A percentile compares a stretch with the other conserved stretches of the same genome.
These are phyloP conservation scores for Ramaria sp. DNA, from an alignment of 768 basidiomycete genomes.

Conservation along the genomic window DNA sequence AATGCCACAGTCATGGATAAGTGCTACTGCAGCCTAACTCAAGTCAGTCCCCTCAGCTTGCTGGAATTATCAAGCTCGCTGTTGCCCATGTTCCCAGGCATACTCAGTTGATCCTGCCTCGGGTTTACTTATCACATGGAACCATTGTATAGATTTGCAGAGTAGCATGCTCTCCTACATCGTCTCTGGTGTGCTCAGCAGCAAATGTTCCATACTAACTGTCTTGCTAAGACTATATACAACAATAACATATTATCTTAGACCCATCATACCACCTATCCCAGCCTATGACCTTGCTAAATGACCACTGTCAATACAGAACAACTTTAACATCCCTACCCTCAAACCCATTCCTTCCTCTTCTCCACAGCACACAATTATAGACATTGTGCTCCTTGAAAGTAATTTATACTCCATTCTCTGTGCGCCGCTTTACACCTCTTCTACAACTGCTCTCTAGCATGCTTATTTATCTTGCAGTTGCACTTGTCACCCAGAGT, in stretches of 20 bases:
- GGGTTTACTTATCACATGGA: background rate
- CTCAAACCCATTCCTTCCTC: background rate
- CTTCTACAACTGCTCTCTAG: constrained; percentile 47
- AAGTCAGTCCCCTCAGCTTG: too few species aligned
- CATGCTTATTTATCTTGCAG: constrained; percentile 71
- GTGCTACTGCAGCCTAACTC: too few species aligned
- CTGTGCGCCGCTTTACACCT: constrained; percentile 39
- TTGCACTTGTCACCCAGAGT: constrained; percentile 81
- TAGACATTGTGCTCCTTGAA: constrained; percentile 44
- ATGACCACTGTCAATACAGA: background rate
- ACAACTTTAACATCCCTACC: background rate
- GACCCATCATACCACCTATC: background rate
- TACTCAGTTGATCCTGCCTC: too few species aligned
- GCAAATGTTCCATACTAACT: background rate
- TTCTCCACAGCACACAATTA: constrained; percentile 17
- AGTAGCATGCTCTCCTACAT: background rate
- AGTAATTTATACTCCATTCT: constrained; percentile 68
- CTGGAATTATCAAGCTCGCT: too few species aligned
- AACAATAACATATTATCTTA: background rate
- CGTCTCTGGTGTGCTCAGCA: background rate
- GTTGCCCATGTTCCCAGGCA: too few species aligned
- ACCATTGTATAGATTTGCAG: background rate
- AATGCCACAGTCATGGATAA: too few species aligned
- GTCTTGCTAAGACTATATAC: background rate
- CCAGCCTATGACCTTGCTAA: background rate